Conservation (phyloP, 176 grass and related monocot genomes). For the Phoenix dactylifera region DNA sequence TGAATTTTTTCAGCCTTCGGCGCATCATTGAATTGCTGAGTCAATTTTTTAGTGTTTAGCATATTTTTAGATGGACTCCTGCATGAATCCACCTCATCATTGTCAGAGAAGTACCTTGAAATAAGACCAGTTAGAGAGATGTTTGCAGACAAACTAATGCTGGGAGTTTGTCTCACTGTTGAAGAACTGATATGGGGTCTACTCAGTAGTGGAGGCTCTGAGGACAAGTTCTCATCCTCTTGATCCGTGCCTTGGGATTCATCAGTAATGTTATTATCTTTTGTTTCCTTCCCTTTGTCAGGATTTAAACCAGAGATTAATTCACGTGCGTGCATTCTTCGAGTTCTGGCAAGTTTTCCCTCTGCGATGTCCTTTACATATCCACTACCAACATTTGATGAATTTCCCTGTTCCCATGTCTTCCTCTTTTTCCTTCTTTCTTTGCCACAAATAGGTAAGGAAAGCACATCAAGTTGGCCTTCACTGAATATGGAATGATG, state of each 20-base stretch:
- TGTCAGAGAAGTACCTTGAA: conserved; percentile 8
- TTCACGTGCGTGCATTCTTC: neutral
- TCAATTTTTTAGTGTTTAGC: neutral
- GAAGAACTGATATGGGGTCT: neutral
- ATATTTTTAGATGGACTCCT: neutral
- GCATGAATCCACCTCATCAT: neutral
- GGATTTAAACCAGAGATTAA: neutral
- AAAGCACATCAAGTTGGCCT: neutral
- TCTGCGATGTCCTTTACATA: too few species aligned
- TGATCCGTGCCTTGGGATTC: neutral
- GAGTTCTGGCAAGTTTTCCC: neutral
- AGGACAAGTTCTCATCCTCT: neutral
- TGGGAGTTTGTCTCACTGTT: neutral
- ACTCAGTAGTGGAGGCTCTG: neutral
- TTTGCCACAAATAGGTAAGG: too few species aligned
- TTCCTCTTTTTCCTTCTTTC: too few species aligned
- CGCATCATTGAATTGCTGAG: neutral
- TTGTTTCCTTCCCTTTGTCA: neutral
- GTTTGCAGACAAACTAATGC: neutral
- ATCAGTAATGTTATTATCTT: neutral
- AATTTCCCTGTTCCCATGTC: too few species aligned
- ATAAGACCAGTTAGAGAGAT: conserved; percentile 12
- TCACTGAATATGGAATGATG: neutral
- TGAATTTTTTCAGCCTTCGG: neutral
- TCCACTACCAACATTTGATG: too few species aligned